Conservation (phyloP, 257 asterid genomes). For the Scutellaria barbata region DNA sequence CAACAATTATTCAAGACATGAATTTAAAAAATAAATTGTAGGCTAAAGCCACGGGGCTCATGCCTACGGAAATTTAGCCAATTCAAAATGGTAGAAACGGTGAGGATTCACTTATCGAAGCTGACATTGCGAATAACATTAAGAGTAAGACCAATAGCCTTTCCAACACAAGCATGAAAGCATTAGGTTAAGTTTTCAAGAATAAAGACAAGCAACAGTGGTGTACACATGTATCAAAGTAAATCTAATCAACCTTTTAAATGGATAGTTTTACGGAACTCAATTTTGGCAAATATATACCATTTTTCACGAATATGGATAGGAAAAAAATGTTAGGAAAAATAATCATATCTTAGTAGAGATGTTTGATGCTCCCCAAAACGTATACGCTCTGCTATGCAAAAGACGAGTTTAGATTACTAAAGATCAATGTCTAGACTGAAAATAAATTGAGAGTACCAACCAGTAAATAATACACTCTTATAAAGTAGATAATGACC, state of each 20-base stretch:
- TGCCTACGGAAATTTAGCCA: no score
- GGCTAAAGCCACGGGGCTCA: no score
- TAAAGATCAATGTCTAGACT: conserved; percentile 26
- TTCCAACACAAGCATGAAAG: conserved; percentile 12
- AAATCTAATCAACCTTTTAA: no score
- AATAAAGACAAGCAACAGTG: conserved; percentile 9
- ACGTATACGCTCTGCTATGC: conserved; percentile 48
- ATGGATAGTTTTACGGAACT: neutral
- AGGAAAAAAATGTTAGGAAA: conserved; percentile 16
- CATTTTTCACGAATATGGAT: neutral
- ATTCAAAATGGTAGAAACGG: no score
- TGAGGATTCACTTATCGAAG: no score
- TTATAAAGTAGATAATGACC: conserved; percentile 7
- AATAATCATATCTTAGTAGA: conserved; percentile 61
- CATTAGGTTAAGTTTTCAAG: conserved; percentile 10
- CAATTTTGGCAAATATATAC: neutral
- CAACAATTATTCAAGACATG: no score
- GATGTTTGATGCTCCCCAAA: conserved; percentile 54
- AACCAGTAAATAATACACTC: conserved; percentile 16
- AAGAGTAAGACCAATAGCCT: conserved; percentile 5
- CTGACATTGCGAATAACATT: no score
- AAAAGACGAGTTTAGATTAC: conserved; percentile 34
- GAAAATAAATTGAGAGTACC: conserved; percentile 1
- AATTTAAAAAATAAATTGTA: no score
- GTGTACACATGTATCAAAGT: conserved; percentile 5